These are phyloP conservation scores for Telfairia occidentalis DNA, from an alignment of 331 rosid species.

Conservation along the genomic window DNA sequence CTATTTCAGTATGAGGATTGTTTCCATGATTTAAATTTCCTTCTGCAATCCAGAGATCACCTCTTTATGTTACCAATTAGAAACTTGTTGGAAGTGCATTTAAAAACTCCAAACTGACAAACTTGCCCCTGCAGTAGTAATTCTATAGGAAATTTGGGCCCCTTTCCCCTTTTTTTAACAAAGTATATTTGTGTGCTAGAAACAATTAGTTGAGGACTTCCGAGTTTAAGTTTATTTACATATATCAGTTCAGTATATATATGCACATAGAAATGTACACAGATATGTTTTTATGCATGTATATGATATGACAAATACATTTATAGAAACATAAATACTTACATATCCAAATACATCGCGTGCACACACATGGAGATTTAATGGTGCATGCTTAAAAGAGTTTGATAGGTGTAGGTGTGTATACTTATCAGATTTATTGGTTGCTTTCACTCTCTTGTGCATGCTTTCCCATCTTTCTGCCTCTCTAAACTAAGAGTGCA, in stretches of 20 bases:
- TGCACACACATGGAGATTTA: background rate
- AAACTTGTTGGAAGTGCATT: background rate
- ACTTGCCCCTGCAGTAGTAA: background rate
- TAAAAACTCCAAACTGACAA: background rate
- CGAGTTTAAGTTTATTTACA: background rate
- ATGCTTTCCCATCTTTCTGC: conserved; percentile 14
- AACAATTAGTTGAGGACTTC: background rate
- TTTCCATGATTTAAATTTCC: background rate
- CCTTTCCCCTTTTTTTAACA: background rate
- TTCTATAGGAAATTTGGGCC: background rate
- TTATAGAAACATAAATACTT: background rate
- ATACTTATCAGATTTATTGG: background rate
- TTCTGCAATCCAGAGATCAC: background rate
- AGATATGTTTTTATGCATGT: background rate
- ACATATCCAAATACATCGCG: background rate
- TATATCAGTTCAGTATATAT: background rate
- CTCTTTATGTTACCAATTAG: background rate
- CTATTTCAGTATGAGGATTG: background rate
- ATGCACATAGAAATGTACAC: background rate
- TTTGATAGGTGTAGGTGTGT: background rate
- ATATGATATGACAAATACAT: background rate
- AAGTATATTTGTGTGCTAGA: background rate
- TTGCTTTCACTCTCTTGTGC: background rate
- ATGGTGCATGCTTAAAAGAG: background rate
- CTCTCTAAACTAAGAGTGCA: conserved; percentile 10